Base-by-base conservation (phyloP, 495 filamentous ascomycete species). In the Chaetomium fimeti region DNA sequence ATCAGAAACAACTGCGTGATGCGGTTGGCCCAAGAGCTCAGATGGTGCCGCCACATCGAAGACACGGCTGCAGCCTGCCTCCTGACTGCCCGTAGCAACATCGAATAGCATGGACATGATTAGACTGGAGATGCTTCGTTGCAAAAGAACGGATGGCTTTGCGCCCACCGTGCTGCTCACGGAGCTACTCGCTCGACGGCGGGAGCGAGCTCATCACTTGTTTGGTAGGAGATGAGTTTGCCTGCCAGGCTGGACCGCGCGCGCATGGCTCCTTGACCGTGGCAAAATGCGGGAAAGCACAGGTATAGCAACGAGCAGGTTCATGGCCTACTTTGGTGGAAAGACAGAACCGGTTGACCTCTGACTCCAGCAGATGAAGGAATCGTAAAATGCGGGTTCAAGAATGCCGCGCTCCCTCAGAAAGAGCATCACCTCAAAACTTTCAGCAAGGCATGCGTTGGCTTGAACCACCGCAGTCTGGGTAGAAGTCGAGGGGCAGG, bases 201-300 rank as follows among this genome's bases (percentile, higher is more conserved):
- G 28, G n/a, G 16, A 32, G 27, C 28, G 9, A 32, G 29, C 4
- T 27, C 32, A 11, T 29, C 48, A 5, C 24, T 40, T 18, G 53
- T 13, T 56, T 32, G 32, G 3, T 6, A 24, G 3, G 25, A 38
- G 32, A 36, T 40, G 63, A 53, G 61, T 60, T 56, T 65, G 29
- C 55, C 61, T 15, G 29, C 66, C 60, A 2, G 43, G 54, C 60
- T 53, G 48, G 54, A 18, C 63, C 60, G 58, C 62, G 60, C 62
- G 60, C 51, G 70, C 70, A 68, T 70, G 61, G 65, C 32, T 11
- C 38, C 22, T 36, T 56, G 66, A 27, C 38, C 25, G 47, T 65
- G 68, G 68, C 24, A 70, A 70, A 68, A 70, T 70, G 70, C 70
- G 70, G 68, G 28, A 70, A 66, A 68, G 65, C 55, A 36, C 18